A percentile compares a stretch with the other conserved stretches of the same genome.
These are phyloP conservation scores for Ophiostoma piceae DNA, from an alignment of 2,329 filamentous ascomycete genomes.

Conservation along the genomic window DNA sequence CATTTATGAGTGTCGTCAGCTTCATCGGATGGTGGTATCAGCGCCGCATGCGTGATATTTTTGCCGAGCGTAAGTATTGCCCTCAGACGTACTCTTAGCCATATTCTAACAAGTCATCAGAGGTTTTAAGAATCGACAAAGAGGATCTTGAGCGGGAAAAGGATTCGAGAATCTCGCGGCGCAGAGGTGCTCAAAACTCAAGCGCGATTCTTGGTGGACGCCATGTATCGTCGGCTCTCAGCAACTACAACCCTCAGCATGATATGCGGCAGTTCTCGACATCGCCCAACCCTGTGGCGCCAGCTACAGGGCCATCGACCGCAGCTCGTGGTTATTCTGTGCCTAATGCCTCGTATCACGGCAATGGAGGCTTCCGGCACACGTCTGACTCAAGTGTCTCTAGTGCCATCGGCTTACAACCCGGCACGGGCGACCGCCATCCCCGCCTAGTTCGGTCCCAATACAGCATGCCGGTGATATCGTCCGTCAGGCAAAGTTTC, in stretches of 20 bases:
- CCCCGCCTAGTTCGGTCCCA: background rate
- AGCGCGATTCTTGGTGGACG: background rate
- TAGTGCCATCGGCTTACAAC: background rate
- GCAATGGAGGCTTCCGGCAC: background rate
- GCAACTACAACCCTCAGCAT: background rate
- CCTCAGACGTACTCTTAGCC: background rate
- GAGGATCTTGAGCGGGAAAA: background rate
- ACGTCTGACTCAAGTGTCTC: background rate
- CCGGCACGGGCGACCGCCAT: background rate
- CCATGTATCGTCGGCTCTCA: background rate
- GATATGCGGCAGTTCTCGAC: background rate
- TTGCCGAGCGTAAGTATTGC: conserved; percentile 23
- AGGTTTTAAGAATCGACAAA: conserved; percentile 4
- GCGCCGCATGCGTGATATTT: conserved; percentile 30
- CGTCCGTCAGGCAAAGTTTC: background rate
- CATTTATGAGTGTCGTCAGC: conserved; percentile 30
- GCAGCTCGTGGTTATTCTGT: background rate
- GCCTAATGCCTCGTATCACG: background rate
- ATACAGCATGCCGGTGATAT: background rate
- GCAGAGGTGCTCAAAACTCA: too few relatives aligned
- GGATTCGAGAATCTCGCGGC: background rate
- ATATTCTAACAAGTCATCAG: background rate
- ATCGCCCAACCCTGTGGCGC: background rate
- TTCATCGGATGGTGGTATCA: conserved; percentile 33
- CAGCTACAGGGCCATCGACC: too few relatives aligned